Evolutionary conservation across 2,329 filamentous ascomycete genomes (phyloP), one percentile per base, ranked within the genome.

Genomic region (Zasmidium cellare): DNA sequence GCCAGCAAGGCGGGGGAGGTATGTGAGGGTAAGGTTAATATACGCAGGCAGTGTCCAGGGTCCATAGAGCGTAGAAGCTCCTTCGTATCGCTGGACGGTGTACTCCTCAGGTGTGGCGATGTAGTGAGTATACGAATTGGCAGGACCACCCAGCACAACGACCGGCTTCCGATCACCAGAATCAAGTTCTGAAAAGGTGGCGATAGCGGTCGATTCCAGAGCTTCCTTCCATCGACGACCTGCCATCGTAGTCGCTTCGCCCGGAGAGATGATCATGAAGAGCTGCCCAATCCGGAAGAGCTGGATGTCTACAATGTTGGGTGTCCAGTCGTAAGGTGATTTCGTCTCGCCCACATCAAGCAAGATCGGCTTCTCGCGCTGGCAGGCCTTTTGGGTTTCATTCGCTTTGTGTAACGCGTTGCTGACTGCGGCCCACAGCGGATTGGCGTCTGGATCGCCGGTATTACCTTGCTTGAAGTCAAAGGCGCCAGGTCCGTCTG

Each of bases 161-260:
- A 91, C 70, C 0, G 90, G 88, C 1, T 79, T 80, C 0, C 79
- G 75, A 3, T 82, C 72, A 1, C 80, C 67, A 9, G 83, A 79
- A 22, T 51, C 55, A 9, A 65, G 53, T 19, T 65, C 67, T 18
- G 59, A 51, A 20, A 66, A 65, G 1, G 59, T 47, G 11, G 23
- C 51, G 14, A 53, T 46, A 1, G 77, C 75, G 7, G 84, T 81
- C n/a, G 80, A 79, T 18, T 80, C 76, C 16, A 96, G 81, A 1
- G 90, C 87, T 28, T 84, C 81, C 69, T 88, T 90, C 92, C 93
- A 97, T 23, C 93, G 85, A 20, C 92, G 84, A 0, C 92, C 92
- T 1, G 90, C 85, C 93, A 97, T 97, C 3, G 92, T 97, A 0
- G 90, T 94, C 1, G 90, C 91, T 74, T 97, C 93, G 25, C 91